Percentiles rank a stretch among this genome's conserved stretches.
These are phyloP conservation scores for Colletotrichum aenigma DNA, from an alignment of 2,329 filamentous ascomycete species.

Conservation along the genomic window DNA sequence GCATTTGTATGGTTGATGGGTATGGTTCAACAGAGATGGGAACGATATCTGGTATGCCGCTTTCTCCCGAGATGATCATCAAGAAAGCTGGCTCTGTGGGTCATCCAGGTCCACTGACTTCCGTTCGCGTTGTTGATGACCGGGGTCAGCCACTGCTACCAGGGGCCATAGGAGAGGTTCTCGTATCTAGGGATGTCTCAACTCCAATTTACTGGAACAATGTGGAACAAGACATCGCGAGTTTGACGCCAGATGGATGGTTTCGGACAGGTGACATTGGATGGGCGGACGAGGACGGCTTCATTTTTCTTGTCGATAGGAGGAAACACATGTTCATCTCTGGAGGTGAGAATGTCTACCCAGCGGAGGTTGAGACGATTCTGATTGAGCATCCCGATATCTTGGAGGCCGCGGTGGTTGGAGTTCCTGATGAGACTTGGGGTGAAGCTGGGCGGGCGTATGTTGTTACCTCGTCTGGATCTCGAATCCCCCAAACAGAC, in stretches of 20 bases:
- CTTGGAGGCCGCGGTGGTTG: not conserved
- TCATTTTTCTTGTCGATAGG: slow-evolving; percentile 3
- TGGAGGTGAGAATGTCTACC: slow-evolving; percentile 16
- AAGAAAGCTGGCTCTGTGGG: slow-evolving; percentile 13
- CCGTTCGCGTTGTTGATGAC: slow-evolving; percentile 8
- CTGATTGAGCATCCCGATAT: slow-evolving; percentile 2
- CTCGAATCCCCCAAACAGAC: not conserved
- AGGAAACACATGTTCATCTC: slow-evolving; percentile 18
- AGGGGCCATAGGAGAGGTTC: slow-evolving; percentile 4
- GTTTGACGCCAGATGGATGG: slow-evolving; percentile 16
- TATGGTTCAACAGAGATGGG: slow-evolving; percentile 15
- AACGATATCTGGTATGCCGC: slow-evolving; percentile 5
- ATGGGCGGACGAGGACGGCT: slow-evolving; percentile 5
- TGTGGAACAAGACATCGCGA: not conserved
- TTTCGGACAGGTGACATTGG: slow-evolving; percentile 19
- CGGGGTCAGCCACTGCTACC: not conserved
- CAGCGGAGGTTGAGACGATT: slow-evolving; percentile 5
- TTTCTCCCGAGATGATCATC: not conserved
- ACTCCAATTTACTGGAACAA: slow-evolving; percentile 13
- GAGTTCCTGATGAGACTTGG: slow-evolving; percentile 3
- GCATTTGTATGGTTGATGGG: slow-evolving; percentile 6
- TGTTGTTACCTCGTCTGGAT: not conserved
- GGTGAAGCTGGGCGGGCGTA: slow-evolving; percentile 14
- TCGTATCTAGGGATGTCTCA: slow-evolving; percentile 1
- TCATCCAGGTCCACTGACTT: slow-evolving; percentile 3